Percentiles rank a stretch among this genome's conserved stretches.
Conservation (phyloP, 331 rosid species). For the Malus hybrid region DNA sequence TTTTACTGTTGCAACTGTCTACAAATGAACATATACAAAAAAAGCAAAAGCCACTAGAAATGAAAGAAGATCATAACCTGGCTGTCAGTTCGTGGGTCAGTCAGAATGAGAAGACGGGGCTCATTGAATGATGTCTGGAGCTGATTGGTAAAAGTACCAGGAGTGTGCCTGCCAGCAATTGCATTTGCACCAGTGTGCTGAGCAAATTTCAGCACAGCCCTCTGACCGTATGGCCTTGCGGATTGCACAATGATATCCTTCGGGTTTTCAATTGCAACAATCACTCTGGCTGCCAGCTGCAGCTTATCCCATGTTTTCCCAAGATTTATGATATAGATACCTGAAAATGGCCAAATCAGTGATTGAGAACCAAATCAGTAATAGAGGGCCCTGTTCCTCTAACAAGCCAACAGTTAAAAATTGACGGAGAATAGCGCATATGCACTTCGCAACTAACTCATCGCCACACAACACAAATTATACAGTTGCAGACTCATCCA, state of each 20-base stretch:
- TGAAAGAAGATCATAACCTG: slow-evolving; percentile 32
- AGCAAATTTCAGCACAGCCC: slow-evolving; percentile 76
- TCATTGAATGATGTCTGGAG: slow-evolving; percentile 53
- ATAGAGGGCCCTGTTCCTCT: neutral
- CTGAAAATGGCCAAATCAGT: slow-evolving; percentile 9
- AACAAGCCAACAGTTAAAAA: neutral
- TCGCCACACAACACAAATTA: neutral
- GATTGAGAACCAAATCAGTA: neutral
- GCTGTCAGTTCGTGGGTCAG: slow-evolving; percentile 80
- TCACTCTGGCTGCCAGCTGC: slow-evolving; percentile 70
- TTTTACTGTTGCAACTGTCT: neutral
- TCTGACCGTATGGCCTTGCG: slow-evolving; percentile 80
- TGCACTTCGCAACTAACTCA: neutral
- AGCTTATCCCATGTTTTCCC: slow-evolving; percentile 86
- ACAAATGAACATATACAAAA: neutral
- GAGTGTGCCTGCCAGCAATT: slow-evolving; percentile 70
- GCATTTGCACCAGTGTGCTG: slow-evolving; percentile 75
- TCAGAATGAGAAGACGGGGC: slow-evolving; percentile 82
- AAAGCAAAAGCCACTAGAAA: neutral
- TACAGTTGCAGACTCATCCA: neutral
- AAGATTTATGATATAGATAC: slow-evolving; percentile 67
- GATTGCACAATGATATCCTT: slow-evolving; percentile 80
- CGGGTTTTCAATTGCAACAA: slow-evolving; percentile 72
- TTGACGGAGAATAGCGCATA: neutral
- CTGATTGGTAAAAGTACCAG: slow-evolving; percentile 74